Base-by-base conservation (phyloP, 257 asterid genomes). In the Fraxinus cuspidata region DNA sequence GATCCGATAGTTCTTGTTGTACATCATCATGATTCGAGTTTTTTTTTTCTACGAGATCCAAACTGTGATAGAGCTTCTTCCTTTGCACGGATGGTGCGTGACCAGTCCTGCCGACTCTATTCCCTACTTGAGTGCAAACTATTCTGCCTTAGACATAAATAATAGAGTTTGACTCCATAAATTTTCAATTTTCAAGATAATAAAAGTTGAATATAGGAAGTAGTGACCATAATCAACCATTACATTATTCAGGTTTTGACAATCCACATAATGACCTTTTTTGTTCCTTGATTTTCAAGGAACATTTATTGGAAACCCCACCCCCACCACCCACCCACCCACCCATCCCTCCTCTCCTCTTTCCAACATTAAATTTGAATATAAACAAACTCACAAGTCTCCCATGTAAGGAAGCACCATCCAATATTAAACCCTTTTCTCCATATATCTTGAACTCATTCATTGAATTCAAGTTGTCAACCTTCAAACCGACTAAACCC, bases 271-370 rank as follows among this genome's bases (percentile, higher is more conserved):
- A 88, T 89, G 87, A 85, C 75, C 84, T 32, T 85, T 81, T 86
- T 72, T 47, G 84, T 91, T 88, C 81, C 97, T 93, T 91, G 94
- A 89, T 78, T 82, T 89, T 82, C 87, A 91, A 91, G 97, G 84
- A 91, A 91, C 97, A 86, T 88, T 91, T 86, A 88, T 87, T 87
- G 89, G 89, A 77, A 80, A 87, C 77, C 71, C 76, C 73, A 87
- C 73, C 84, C 44, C 75, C 67, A 73, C 65, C 70, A 69, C 56
- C 76, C 60, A 31, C 83, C 70, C 69, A 51, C 76, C 75, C 34
- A 29, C 25, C 31, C 74, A 65, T 31, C 25, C 60, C 70, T 74
- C 34, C 72, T 72, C 27, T 29, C 64, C 31, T 71, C 63, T 29
- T 40, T 38, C 25, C 58, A 74, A 34, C 84, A 81, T 84, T 84